A percentile compares a stretch with the other conserved stretches of the same genome.
phyloP scores from a whole-genome alignment of 2,329 filamentous ascomycete genomes.

The Ophiostoma australiae region DNA sequence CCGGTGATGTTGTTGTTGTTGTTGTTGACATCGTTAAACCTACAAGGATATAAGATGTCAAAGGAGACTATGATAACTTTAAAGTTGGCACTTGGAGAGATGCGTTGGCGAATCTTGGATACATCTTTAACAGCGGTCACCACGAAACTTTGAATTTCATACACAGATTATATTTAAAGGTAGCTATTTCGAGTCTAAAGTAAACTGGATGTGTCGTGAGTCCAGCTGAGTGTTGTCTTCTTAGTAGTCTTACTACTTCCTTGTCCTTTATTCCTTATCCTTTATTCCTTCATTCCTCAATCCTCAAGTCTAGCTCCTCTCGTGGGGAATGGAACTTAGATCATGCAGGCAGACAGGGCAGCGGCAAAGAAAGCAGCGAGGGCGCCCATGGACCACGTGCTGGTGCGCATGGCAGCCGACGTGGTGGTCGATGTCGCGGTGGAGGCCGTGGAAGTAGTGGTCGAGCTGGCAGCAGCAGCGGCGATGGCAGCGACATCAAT shows the following conservation, averaged over 20 bases:
- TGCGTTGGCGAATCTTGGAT: too few species aligned
- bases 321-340: neutral
- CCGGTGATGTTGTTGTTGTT: neutral
- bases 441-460: neutral
- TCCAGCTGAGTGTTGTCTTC: neutral
- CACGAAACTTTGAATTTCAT: neutral
- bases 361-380: neutral
- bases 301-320: neutral
- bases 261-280: neutral
- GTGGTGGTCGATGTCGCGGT: neutral
- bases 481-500: neutral
- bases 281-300: neutral
- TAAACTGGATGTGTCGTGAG: neutral
- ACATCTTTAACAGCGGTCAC: too few species aligned
- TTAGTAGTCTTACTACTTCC: neutral
- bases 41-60: neutral
- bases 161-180: constrained; percentile 1
- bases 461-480: neutral
- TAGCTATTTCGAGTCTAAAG: constrained; percentile 8
- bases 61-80: too few species aligned
- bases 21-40: neutral
- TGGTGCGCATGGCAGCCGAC: neutral
- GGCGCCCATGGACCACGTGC: neutral
- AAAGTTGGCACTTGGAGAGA: too few species aligned
- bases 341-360: neutral